These are phyloP conservation scores for Coleophoma crateriformis DNA, from an alignment of 2,329 filamentous ascomycete genomes.

Conservation along the genomic window DNA sequence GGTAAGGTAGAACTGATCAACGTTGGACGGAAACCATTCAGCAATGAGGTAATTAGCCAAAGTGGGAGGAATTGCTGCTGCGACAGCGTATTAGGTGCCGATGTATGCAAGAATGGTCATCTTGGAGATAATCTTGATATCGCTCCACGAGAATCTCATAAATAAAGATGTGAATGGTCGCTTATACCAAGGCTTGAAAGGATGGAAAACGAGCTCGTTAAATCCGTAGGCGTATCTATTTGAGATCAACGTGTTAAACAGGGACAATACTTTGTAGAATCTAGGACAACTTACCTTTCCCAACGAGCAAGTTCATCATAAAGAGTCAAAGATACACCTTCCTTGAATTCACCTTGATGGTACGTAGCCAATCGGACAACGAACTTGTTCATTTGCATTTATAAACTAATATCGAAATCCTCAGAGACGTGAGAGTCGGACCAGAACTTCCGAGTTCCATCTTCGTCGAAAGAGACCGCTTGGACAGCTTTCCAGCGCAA, in stretches of 20 bases:
- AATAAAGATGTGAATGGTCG: conserved; percentile 65
- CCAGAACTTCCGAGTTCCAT: conserved; percentile 30
- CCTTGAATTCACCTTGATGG: conserved; percentile 64
- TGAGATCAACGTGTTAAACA: conserved; percentile 1
- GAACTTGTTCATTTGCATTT: conserved; percentile 64
- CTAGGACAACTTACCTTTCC: conserved; percentile 56
- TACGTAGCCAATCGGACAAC: conserved; percentile 65
- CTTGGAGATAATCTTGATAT: conserved; percentile 61
- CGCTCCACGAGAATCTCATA: conserved; percentile 50
- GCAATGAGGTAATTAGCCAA: conserved; percentile 23
- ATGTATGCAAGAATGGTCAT: conserved; percentile 68
- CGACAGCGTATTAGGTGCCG: conserved; percentile 57
- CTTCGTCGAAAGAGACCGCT: conserved; percentile 49
- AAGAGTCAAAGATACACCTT: conserved; percentile 67
- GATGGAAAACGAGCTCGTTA: conserved; percentile 66
- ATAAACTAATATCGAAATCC: conserved; percentile 71
- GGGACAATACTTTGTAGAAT: background rate
- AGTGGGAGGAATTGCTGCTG: conserved; percentile 60
- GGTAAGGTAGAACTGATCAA: conserved; percentile 63
- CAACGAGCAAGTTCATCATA: conserved; percentile 68
- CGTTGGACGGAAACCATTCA: too few relatives aligned
- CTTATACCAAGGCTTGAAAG: conserved; percentile 53
- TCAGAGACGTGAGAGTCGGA: conserved; percentile 52
- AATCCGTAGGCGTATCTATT: conserved; percentile 67
- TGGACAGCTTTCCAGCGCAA: conserved; percentile 64